Base-by-base conservation (phyloP, 2,329 filamentous ascomycete genomes). In the Diaporthe aspalathi region DNA sequence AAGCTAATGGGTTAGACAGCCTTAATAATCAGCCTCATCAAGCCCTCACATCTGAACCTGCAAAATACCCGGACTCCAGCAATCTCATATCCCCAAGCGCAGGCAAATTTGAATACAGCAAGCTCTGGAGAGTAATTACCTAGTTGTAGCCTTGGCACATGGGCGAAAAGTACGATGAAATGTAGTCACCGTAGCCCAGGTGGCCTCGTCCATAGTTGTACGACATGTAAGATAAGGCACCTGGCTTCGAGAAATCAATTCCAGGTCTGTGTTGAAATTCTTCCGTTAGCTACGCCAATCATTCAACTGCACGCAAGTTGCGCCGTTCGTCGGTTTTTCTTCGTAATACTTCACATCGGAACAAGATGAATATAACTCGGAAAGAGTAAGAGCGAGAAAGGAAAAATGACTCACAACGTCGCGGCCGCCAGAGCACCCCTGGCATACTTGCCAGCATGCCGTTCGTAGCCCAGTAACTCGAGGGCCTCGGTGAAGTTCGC, bases 141-240 rank as follows among this genome's bases (percentile, higher is more conserved):
- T 63, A 35, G 1, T 11, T 16, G 20, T 63, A 63, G 8, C 60
- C 60, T 4, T 63, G 60, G 9, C 60, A 63, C 60, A 63, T 63
- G 1, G 70, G 70, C 16, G 70, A 72, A 27, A 72, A 72, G 43
- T 72, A 72, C 6, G 67, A 70, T 24, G 70, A 72, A 12, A 70
- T 72, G 32, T 72, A 72, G 60, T 65, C 70, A 14, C 70, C 70
- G 11, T 72, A 70, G 8, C 65, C 45, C 27, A 63, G 24, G 12
- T 63, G 60, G 20, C 60, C 60, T 38, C 60, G 27, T 49, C 60
- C 69, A 22, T 70, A 72, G 11, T 70, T 70, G 67, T 72, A 72
- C 9, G 70, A 49, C 16, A 66, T 54, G 24, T 72, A 72, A 11
- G 70, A 70, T 11, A 70, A 49, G 24, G 56, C 70, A 12, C 70